Evolutionary conservation across 768 basidiomycete genomes (phyloP).

Genomic region (Termitomyces sp.): DNA sequence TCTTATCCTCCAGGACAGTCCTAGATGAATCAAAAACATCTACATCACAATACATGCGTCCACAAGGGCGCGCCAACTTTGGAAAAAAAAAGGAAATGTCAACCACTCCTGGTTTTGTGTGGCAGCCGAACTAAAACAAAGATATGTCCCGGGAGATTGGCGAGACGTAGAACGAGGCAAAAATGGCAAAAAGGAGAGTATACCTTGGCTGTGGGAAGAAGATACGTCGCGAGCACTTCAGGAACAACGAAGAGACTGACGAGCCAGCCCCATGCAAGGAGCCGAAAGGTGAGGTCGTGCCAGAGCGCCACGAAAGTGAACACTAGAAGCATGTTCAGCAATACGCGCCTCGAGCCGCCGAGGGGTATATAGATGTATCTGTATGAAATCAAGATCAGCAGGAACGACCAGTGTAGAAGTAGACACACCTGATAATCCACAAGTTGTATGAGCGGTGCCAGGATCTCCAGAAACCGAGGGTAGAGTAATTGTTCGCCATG

Average conservation of each 20-base stretch:
- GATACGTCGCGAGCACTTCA: conserved; percentile 60
- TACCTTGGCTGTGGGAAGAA: conserved; percentile 67
- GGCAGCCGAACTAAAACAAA: not conserved
- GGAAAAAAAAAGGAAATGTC: not conserved
- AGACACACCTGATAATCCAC: conserved; percentile 79
- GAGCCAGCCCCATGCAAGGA: conserved; percentile 97
- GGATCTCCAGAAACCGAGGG: conserved; percentile 88
- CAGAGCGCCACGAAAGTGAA: conserved; percentile 98
- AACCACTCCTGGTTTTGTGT: not conserved
- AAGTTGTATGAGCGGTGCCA: conserved; percentile 98
- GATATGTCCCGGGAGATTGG: not conserved
- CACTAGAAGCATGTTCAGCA: conserved; percentile 69
- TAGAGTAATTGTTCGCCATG: conserved; percentile 96
- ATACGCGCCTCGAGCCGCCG: conserved; percentile 57
- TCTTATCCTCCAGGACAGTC: not conserved
- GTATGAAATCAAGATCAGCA: not conserved
- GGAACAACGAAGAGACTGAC: conserved; percentile 87
- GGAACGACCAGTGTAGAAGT: not conserved
- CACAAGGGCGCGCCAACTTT: not conserved
- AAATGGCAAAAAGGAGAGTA: not conserved
- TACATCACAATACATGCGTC: not conserved
- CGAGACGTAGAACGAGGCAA: not conserved
- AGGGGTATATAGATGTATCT: conserved; percentile 96
- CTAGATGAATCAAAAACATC: not conserved
- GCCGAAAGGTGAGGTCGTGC: conserved; percentile 88